Percentiles rank a stretch among this genome's conserved stretches.
Conservation (phyloP, 345 rosid genomes). For the Anastatica hierochuntica region DNA sequence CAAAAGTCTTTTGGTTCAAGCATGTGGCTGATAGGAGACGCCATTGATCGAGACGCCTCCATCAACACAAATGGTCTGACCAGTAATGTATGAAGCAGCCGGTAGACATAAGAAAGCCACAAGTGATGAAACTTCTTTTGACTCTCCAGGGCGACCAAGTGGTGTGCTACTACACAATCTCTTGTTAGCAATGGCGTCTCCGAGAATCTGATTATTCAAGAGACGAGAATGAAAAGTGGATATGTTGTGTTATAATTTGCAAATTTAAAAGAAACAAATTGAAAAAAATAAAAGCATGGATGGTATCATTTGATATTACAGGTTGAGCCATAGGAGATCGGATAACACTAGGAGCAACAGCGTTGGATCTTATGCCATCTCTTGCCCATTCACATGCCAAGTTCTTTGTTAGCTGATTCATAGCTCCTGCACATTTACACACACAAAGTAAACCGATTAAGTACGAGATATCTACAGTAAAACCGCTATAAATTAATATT, state of each 20-base stretch:
- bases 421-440: not conserved
- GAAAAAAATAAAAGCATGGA: too few species aligned
- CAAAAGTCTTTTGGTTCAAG: not conserved
- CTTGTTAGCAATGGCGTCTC: not conserved
- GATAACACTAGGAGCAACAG: slow-evolving; percentile 9
- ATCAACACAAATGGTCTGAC: slow-evolving; percentile 19
- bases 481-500: not conserved
- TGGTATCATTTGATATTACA: not conserved
- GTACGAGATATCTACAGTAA: too few species aligned
- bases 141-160: slow-evolving; percentile 11
- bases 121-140: slow-evolving; percentile 8
- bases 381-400: not conserved
- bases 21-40: not conserved
- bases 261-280: too few species aligned
- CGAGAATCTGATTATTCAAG: not conserved
- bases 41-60: slow-evolving; percentile 15
- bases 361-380: not conserved
- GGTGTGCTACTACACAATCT: not conserved
- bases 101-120: slow-evolving; percentile 3
- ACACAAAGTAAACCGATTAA: not conserved
- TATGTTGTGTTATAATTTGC: not conserved
- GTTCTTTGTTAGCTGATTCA: slow-evolving; percentile 7
- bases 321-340: not conserved
- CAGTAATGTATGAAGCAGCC: slow-evolving; percentile 14
- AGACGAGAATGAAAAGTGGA: not conserved